These are phyloP conservation scores for Plasmodium relictum DNA, from an alignment of 169 alveolate genomes.

Conservation along the genomic window DNA sequence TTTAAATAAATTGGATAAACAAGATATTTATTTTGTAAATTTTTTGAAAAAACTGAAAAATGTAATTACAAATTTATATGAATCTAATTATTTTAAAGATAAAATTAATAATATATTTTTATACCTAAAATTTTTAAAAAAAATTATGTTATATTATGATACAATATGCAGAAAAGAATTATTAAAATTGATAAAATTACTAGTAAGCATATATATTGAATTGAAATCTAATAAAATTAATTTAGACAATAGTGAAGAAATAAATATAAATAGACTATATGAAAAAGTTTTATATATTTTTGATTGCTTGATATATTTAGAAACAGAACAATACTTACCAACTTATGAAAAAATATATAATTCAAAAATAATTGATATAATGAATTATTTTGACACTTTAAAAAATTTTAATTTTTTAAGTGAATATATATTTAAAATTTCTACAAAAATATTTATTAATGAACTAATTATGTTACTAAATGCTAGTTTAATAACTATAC, in stretches of 20 bases:
- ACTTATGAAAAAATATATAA: conserved; percentile 61
- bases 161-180: conserved; percentile 28
- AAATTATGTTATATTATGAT: conserved; percentile 32
- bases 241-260: not conserved
- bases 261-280: not conserved
- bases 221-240: conserved; percentile 5
- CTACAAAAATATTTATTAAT: conserved; percentile 37
- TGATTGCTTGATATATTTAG: conserved; percentile 55
- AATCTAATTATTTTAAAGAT: conserved; percentile 25
- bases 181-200: conserved; percentile 10
- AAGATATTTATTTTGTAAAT: conserved; percentile 28
- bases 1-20: conserved; percentile 35
- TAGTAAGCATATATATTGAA: conserved; percentile 35
- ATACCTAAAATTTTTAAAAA: conserved; percentile 52
- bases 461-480: conserved; percentile 60
- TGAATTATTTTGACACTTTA: conserved; percentile 24
- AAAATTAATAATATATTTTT: conserved; percentile 31
- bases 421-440: conserved; percentile 38
- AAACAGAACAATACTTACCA: conserved; percentile 28
- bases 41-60: conserved; percentile 34
- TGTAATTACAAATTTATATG: conserved; percentile 27
- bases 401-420: conserved; percentile 26
- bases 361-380: conserved; percentile 53
- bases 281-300: conserved; percentile 33
- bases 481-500: conserved; percentile 25